phyloP scores from a whole-genome alignment of 345 rosid genomes.

The Microcos paniculata region DNA sequence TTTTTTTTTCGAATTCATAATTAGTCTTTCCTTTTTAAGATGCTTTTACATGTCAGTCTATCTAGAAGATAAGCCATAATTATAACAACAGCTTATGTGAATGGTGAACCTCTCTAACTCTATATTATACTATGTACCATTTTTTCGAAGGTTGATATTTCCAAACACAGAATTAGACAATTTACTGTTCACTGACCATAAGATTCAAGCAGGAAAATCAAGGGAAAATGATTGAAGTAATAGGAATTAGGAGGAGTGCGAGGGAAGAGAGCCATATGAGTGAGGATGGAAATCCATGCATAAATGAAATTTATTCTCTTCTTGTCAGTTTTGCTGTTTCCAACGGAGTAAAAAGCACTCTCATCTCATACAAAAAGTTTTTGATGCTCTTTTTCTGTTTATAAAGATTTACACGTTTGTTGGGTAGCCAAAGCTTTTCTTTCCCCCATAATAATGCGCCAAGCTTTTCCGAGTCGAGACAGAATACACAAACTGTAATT shows the following conservation, averaged over 20 bases:
- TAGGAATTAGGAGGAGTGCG: background rate
- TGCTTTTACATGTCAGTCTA: too few species aligned
- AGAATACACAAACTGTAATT: slow-evolving; percentile 13
- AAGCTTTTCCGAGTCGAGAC: slow-evolving; percentile 20
- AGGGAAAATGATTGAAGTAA: background rate
- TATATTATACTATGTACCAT: too few species aligned
- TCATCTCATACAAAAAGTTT: background rate
- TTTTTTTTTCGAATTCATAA: too few species aligned
- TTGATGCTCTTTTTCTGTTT: background rate
- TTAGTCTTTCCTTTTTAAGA: too few species aligned
- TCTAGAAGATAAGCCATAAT: too few species aligned
- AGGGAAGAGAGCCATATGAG: too few species aligned
- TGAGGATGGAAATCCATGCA: background rate
- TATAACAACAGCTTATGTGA: too few species aligned
- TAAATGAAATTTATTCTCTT: background rate
- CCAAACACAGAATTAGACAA: too few species aligned
- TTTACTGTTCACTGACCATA: background rate
- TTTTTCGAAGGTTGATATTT: too few species aligned
- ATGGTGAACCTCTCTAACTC: too few species aligned
- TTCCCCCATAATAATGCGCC: background rate
- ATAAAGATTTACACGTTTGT: background rate
- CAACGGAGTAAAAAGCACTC: background rate
- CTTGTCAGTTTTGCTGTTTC: background rate
- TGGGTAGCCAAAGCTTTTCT: too few species aligned
- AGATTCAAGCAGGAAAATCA: background rate